These are phyloP conservation scores for Niebla homalea DNA, from an alignment of 495 filamentous ascomycete species.

Conservation along the genomic window DNA sequence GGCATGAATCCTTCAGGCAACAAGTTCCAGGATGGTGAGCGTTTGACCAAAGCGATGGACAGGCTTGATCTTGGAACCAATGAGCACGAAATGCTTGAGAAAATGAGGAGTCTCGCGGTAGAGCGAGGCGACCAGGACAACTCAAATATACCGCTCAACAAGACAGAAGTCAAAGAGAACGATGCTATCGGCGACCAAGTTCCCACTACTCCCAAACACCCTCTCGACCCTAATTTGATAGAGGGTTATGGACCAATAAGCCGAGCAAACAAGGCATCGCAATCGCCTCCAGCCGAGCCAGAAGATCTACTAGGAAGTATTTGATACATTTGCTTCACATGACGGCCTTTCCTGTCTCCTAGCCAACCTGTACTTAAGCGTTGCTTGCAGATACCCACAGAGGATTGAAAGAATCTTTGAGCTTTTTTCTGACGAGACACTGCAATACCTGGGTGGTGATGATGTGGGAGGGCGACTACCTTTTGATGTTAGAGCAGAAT, in stretches of 20 bases:
- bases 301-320: conserved; percentile 28
- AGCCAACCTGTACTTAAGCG: too few species aligned
- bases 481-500: too few species aligned
- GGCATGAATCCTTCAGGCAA: conserved; percentile 25
- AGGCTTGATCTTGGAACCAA: conserved; percentile 18
- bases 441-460: too few species aligned
- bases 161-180: not conserved
- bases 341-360: too few species aligned
- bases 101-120: conserved; percentile 29
- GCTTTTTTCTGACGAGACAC: too few species aligned
- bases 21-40: conserved; percentile 2
- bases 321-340: conserved; percentile 5
- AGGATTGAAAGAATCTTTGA: too few species aligned
- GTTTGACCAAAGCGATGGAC: conserved; percentile 19
- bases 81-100: conserved; percentile 9
- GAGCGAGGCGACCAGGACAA: conserved; percentile 31
- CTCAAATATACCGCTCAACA: not conserved
- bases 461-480: too few species aligned
- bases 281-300: conserved; percentile 12
- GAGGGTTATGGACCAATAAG: conserved; percentile 10
- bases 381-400: too few species aligned
- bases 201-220: not conserved
- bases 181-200: not conserved
- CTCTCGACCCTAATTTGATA: not conserved
- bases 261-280: not conserved